phyloP scores from a whole-genome alignment of 768 basidiomycete species.

The Hortiboletus campestris region DNA sequence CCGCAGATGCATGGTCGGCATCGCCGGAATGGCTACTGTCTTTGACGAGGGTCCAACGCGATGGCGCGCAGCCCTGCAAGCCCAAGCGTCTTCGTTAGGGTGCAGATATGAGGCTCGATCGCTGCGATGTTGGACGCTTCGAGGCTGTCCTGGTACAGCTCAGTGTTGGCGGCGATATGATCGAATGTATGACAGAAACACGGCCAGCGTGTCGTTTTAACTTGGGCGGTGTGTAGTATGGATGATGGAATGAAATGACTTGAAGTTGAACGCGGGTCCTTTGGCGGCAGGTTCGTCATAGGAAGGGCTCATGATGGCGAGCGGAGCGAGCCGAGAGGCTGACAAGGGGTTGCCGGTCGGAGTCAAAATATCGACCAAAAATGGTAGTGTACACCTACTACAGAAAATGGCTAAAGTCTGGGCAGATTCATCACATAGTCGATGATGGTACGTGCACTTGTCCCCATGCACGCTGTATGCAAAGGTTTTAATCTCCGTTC shows the following conservation, averaged over 20 bases:
- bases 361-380: too few species aligned
- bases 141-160: background rate
- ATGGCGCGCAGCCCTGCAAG: background rate
- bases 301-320: too few species aligned
- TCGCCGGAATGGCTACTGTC: background rate
- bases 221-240: background rate
- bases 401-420: too few species aligned
- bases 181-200: background rate
- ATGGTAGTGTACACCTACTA: too few species aligned
- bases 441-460: too few species aligned
- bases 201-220: constrained; percentile 16
- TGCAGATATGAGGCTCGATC: background rate
- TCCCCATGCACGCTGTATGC: too few species aligned
- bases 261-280: background rate
- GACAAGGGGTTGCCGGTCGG: too few species aligned
- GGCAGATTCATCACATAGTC: too few species aligned
- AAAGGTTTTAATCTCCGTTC: too few species aligned
- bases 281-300: background rate
- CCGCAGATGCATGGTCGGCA: background rate
- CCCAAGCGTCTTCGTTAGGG: constrained; percentile 5
- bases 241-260: background rate
- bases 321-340: too few species aligned
- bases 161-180: background rate
- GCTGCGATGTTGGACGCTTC: background rate
- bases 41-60: background rate